Evolutionary conservation across 192 early-diverging fungal genomes (phyloP).

Genomic region (Coemansia sp.): DNA sequence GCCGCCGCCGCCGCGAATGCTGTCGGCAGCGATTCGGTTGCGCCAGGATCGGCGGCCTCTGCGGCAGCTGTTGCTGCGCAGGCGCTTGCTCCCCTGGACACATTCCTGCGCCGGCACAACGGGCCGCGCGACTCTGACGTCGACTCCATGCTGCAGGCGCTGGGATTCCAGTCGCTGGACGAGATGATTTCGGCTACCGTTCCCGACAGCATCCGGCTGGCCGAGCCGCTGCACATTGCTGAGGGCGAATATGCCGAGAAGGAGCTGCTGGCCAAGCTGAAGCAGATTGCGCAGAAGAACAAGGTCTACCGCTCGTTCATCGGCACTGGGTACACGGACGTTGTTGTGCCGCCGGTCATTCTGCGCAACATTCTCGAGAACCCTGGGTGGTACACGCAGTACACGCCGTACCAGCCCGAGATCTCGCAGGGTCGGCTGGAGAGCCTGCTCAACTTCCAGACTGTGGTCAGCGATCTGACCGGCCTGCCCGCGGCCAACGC

Average conservation of each 20-base stretch:
- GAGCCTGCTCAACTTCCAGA: constrained; percentile 97
- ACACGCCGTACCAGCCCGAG: constrained; percentile 99
- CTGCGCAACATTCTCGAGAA: constrained; percentile 97
- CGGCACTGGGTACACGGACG: constrained; percentile 93
- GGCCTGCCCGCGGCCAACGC: constrained; percentile 97
- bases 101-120: constrained; percentile 84
- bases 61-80: constrained; percentile 16
- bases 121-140: constrained; percentile 78
- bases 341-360: constrained; percentile 91
- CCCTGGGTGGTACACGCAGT: constrained; percentile 99
- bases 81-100: constrained; percentile 58
- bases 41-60: not conserved
- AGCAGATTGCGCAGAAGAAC: constrained; percentile 87
- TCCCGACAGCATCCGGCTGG: constrained; percentile 75
- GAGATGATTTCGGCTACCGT: constrained; percentile 82
- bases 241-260: constrained; percentile 75
- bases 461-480: constrained; percentile 92
- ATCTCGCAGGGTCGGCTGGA: constrained; percentile 98
- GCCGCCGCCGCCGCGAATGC: constrained; percentile 24
- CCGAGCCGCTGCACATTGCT: constrained; percentile 69
- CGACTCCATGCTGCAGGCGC: constrained; percentile 74
- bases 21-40: not conserved
- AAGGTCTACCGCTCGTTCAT: constrained; percentile 90
- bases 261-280: constrained; percentile 81
- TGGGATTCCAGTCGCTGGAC: constrained; percentile 79